These are phyloP conservation scores for Fusarium hostae DNA, from an alignment of 2,329 filamentous ascomycete genomes.

Conservation along the genomic window DNA sequence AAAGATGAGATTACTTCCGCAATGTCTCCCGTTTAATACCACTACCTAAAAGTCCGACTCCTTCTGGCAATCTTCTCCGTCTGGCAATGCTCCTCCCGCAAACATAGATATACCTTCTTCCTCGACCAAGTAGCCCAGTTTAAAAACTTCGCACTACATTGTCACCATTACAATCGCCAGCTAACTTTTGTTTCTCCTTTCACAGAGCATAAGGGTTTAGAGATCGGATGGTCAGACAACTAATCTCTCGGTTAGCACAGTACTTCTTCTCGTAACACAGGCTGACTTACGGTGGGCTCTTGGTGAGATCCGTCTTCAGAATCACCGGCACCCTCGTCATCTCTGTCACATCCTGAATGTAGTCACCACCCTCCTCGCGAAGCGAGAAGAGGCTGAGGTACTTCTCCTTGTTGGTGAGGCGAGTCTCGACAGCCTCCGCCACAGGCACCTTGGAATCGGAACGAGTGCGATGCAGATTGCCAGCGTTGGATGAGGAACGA, in stretches of 20 bases:
- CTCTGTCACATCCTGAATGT: constrained; percentile 98
- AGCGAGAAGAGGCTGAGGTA: constrained; percentile 91
- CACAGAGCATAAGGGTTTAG: constrained; percentile 80
- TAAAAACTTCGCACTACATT: constrained; percentile 20
- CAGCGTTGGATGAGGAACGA: constrained; percentile 74
- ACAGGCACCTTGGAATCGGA: constrained; percentile 93
- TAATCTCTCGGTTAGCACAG: constrained; percentile 50
- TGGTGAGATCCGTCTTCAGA: constrained; percentile 95
- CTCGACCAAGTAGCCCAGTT: constrained; percentile 11
- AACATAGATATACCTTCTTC: constrained; percentile 18
- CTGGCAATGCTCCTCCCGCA: constrained; percentile 17
- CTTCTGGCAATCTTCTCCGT: constrained; percentile 30
- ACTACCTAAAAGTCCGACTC: constrained; percentile 28
- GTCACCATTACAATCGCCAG: constrained; percentile 13
- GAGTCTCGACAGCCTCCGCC: constrained; percentile 78
- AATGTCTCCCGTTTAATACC: constrained; percentile 14
- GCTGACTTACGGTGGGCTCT: constrained; percentile 95
- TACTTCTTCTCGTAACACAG: neutral
- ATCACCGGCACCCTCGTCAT: constrained; percentile 99
- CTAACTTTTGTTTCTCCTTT: constrained; percentile 34
- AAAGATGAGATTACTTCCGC: constrained; percentile 40
- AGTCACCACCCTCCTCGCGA: constrained; percentile 91
- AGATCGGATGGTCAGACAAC: constrained; percentile 85
- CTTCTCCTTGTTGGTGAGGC: constrained; percentile 93
- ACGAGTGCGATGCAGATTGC: constrained; percentile 83